These are phyloP conservation scores for Zymoseptoria tritici DNA, from an alignment of 2,329 filamentous ascomycete genomes.

Conservation along the genomic window DNA sequence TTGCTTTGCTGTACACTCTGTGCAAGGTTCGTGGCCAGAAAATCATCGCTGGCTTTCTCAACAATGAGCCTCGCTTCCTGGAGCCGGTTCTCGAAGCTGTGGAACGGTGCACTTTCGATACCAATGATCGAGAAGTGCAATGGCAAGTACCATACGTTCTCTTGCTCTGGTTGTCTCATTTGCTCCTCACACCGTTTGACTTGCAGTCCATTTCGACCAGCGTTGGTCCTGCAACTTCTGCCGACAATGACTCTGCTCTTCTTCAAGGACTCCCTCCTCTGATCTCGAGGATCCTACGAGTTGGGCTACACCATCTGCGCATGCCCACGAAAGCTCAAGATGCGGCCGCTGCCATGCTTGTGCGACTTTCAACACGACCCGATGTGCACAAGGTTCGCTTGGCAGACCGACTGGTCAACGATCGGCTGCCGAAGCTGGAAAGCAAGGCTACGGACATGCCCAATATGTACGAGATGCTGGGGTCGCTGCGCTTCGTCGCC, in stretches of 20 bases:
- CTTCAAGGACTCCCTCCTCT: conserved; percentile 60
- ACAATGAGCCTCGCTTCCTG: conserved; percentile 79
- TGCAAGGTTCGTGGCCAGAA: conserved; percentile 94
- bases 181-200: conserved; percentile 71
- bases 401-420: conserved; percentile 58
- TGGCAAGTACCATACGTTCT: conserved; percentile 91
- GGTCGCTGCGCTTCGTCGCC: conserved; percentile 70
- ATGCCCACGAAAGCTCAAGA: conserved; percentile 80
- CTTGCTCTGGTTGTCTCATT: conserved; percentile 64
- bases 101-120: conserved; percentile 47
- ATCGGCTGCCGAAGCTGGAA: conserved; percentile 57
- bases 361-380: conserved; percentile 70
- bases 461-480: conserved; percentile 65
- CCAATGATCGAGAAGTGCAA: conserved; percentile 3
- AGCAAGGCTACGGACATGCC: conserved; percentile 1
- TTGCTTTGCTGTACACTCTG: conserved; percentile 74
- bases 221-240: conserved; percentile 38
- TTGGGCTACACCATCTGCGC: conserved; percentile 64
- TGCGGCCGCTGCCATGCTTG: conserved; percentile 74
- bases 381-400: conserved; percentile 81
- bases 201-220: conserved; percentile 68
- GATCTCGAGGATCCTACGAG: conserved; percentile 59
- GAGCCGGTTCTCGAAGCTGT: conserved; percentile 71
- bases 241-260: conserved; percentile 47
- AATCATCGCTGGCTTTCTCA: conserved; percentile 82